These are phyloP conservation scores for Aspergillus brasiliensis DNA, from an alignment of 2,329 filamentous ascomycete species.

Conservation along the genomic window DNA sequence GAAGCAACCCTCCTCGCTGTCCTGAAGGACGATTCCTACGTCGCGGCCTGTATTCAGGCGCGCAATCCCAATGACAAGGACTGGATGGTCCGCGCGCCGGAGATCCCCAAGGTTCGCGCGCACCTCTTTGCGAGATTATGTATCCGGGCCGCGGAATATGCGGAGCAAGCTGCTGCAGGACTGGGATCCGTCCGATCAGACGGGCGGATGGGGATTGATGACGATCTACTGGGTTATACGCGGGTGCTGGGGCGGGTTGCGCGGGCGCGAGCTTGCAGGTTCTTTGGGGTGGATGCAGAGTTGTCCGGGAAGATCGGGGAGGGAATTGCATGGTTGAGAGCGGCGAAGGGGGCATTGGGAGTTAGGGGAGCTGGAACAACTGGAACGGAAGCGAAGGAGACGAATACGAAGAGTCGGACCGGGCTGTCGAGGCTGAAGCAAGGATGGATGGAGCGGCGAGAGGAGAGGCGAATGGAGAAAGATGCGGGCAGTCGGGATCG, in stretches of 20 bases:
- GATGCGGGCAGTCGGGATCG: conserved; percentile 48
- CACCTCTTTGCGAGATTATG: conserved; percentile 86
- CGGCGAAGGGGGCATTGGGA: conserved; percentile 74
- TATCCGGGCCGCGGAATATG: conserved; percentile 84
- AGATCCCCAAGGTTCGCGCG: conserved; percentile 84
- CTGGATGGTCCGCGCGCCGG: conserved; percentile 93
- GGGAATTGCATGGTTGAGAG: conserved; percentile 83
- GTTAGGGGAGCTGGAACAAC: conserved; percentile 51
- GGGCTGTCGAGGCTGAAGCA: conserved; percentile 64
- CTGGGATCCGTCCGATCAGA: conserved; percentile 42
- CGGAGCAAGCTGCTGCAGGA: conserved; percentile 66
- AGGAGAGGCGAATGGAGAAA: conserved; percentile 77
- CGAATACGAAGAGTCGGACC: conserved; percentile 26
- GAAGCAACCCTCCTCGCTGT: conserved; percentile 90
- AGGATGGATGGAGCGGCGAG: conserved; percentile 73
- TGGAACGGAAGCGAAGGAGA: conserved; percentile 48
- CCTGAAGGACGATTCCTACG: conserved; percentile 91
- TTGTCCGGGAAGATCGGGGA: conserved; percentile 77
- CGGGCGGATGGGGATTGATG: conserved; percentile 52
- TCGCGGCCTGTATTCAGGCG: conserved; percentile 75
- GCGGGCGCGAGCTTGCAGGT: conserved; percentile 82
- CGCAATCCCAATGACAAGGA: conserved; percentile 83
- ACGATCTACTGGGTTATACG: conserved; percentile 70
- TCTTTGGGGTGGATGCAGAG: conserved; percentile 89
- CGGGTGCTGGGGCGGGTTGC: conserved; percentile 74